Base-by-base conservation (phyloP, 2,329 filamentous ascomycete genomes). In the Beauveria australis region DNA sequence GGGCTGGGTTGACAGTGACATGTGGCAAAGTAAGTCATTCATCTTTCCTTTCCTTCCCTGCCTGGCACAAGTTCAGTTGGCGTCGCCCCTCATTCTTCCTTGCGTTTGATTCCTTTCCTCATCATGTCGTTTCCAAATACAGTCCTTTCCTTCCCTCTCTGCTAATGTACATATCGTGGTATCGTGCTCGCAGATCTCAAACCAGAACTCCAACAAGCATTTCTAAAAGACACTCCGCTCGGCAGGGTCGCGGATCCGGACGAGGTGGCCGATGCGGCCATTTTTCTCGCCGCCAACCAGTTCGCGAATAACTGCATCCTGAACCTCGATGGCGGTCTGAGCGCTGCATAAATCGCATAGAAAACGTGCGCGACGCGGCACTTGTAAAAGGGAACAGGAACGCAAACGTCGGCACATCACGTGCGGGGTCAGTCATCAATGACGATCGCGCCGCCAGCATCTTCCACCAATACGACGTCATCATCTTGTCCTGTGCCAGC, bases 231-330 rank as follows among this genome's bases (percentile, higher is more conserved):
- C 54, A 91, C 91, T 54, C 90, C 90, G 1, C 70, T 72, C 3
- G 66, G 67, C 83, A 85, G 91, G 33, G 84, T 93, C 64, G 91
- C 89, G 18, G 75, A 76, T 40, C 77, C 82, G 8, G 78, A 83
- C 28, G 91, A 96, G 71, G 83, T 95, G 37, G 91, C 91, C n/a
- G 86, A 92, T 68, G 91, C 91, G 59, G 89, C 88, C 52, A 70
- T 88, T 30, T 96, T 95, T 72, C 79, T 96, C 18, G 88, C 84
- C 33, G 80, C 81, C 52, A 96, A 94, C 72, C 77, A 83, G 64
- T 96, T 93, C 74, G 89, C 91, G 60, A 93, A 93, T 72, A 95
- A 95, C 66, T 94, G 90, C 71, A 81, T 92, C 55, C 78, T 96
- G 56, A 94, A 92, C 71, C 79, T 96, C 30, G 92, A 96, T 73